Evolutionary conservation across 108 stramenopile genomes (phyloP).

Genomic region (Cyclotella sp.): DNA sequence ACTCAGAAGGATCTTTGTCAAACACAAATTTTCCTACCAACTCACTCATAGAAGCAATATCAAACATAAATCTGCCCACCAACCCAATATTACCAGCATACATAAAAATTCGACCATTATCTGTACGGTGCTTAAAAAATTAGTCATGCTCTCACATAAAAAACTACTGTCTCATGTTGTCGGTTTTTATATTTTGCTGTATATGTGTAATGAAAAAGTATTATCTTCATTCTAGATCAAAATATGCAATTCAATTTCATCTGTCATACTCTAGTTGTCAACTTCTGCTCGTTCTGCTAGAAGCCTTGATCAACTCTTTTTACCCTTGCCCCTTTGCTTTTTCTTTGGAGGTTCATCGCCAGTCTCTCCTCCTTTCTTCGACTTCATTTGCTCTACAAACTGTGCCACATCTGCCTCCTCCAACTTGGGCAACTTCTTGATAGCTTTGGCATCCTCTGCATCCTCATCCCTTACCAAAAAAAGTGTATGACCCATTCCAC

Average conservation of each 20-base stretch:
- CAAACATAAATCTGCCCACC: too few species aligned
- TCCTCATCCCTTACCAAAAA: constrained; percentile 77
- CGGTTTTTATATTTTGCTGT: background rate
- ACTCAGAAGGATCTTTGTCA: too few species aligned
- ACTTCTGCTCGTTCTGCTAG: too few species aligned
- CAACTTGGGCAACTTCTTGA: constrained; percentile 56
- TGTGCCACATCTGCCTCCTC: constrained; percentile 40
- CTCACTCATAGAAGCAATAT: too few species aligned
- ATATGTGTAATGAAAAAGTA: background rate
- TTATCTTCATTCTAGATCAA: background rate
- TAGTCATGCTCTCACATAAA: too few species aligned
- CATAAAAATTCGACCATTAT: too few species aligned
- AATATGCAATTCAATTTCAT: constrained; percentile 10
- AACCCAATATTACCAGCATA: too few species aligned
- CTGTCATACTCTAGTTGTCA: background rate
- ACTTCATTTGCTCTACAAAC: constrained; percentile 43
- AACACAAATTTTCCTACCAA: too few species aligned
- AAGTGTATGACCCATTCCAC: constrained; percentile 85
- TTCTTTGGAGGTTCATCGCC: constrained; percentile 45
- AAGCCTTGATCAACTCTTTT: constrained; percentile 19
- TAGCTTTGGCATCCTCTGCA: constrained; percentile 65
- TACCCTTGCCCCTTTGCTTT: constrained; percentile 34
- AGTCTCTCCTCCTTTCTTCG: constrained; percentile 27
- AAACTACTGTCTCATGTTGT: background rate
- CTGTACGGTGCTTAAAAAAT: too few species aligned